phyloP scores from a whole-genome alignment of 345 rosid genomes.

The Excoecaria cochinchinensis region DNA sequence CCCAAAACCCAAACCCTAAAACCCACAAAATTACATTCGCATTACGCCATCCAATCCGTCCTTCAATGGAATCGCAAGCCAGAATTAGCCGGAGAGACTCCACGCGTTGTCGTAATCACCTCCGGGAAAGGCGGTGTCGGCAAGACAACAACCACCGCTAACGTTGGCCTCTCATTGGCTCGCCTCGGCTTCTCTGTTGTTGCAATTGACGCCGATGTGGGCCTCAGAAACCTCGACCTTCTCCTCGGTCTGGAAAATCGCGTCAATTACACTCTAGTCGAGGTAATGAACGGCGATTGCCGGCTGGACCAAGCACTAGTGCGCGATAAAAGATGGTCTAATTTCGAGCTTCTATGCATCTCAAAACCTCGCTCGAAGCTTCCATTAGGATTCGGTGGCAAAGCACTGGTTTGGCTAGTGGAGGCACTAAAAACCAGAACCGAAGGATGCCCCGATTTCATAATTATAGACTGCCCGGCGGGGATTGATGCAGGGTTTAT shows the following conservation, averaged over 20 bases:
- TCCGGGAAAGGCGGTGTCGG: slow-evolving; percentile 99
- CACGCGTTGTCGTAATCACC: slow-evolving; percentile 93
- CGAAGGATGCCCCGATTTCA: slow-evolving; percentile 81
- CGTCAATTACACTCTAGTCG: slow-evolving; percentile 87
- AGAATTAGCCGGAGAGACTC: slow-evolving; percentile 84
- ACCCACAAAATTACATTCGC: slow-evolving; percentile 9
- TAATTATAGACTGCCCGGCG: slow-evolving; percentile 85
- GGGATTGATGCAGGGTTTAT: slow-evolving; percentile 99
- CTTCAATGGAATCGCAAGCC: slow-evolving; percentile 96
- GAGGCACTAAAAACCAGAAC: slow-evolving; percentile 68
- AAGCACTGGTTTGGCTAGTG: slow-evolving; percentile 86
- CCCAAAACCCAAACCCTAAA: slow-evolving; percentile 29
- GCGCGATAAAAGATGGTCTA: slow-evolving; percentile 93
- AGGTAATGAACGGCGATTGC: slow-evolving; percentile 90
- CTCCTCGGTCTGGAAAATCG: slow-evolving; percentile 92
- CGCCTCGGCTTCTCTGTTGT: slow-evolving; percentile 93
- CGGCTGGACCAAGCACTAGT: slow-evolving; percentile 94
- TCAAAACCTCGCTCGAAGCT: slow-evolving; percentile 93
- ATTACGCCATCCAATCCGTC: slow-evolving; percentile 44
- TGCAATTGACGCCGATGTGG: slow-evolving; percentile 88
- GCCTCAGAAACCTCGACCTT: slow-evolving; percentile 93
- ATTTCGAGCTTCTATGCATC: slow-evolving; percentile 86
- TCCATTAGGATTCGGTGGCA: slow-evolving; percentile 90
- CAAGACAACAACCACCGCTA: slow-evolving; percentile 95
- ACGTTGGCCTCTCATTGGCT: slow-evolving; percentile 94